Evolutionary conservation across 163 green algal species (phyloP).

Genomic region (Coccomyxa subellipsoidea): DNA sequence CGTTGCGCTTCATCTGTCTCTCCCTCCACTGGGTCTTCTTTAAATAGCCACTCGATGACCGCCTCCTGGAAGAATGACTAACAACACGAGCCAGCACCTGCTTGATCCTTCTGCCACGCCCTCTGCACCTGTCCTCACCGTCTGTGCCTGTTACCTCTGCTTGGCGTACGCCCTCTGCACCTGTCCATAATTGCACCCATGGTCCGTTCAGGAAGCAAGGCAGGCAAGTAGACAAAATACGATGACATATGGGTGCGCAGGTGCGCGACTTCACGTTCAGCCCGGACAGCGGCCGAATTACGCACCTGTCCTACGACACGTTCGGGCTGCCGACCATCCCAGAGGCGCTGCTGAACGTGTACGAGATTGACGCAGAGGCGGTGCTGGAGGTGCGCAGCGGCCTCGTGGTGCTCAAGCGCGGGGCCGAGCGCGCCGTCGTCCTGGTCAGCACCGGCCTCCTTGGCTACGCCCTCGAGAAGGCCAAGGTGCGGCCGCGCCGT

Average conservation of each 20-base stretch:
- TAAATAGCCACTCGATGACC: too few relatives aligned
- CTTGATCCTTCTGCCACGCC: too few relatives aligned
- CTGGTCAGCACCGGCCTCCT: background rate
- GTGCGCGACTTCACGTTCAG: slow-evolving; percentile 26
- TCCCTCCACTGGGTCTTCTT: background rate
- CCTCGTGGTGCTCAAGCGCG: background rate
- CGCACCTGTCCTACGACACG: slow-evolving; percentile 10
- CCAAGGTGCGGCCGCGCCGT: background rate
- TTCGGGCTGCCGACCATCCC: slow-evolving; percentile 19
- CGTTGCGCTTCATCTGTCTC: background rate
- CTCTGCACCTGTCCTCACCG: too few relatives aligned
- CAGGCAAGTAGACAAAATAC: too few relatives aligned
- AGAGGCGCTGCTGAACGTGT: slow-evolving; percentile 10
- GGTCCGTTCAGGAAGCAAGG: too few relatives aligned
- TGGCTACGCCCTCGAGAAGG: background rate
- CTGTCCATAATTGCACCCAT: too few relatives aligned
- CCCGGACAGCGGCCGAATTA: slow-evolving; percentile 22
- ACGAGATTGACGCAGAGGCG: slow-evolving; percentile 3
- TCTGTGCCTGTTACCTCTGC: too few relatives aligned
- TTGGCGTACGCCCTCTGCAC: too few relatives aligned
- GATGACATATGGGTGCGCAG: background rate
- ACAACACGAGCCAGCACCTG: too few relatives aligned
- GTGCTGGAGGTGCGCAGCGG: slow-evolving; percentile 1
- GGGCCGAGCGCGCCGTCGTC: background rate
- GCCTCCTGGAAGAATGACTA: too few relatives aligned